phyloP scores from a whole-genome alignment of 2,329 filamentous ascomycete genomes.

The Parafenestella ontariensis region DNA sequence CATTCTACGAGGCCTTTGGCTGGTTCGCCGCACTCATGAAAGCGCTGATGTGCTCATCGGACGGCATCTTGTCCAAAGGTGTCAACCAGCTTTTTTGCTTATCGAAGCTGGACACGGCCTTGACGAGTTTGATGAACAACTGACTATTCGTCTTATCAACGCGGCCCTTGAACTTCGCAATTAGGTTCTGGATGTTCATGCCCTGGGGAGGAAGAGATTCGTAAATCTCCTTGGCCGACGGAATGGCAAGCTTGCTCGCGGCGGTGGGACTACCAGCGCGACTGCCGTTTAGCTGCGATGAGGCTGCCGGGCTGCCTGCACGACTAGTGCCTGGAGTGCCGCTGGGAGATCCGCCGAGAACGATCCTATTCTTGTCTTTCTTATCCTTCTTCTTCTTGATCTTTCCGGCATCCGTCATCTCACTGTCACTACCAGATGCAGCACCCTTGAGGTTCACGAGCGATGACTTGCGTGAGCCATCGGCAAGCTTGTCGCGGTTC shows the following conservation, averaged over 20 bases:
- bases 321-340: constrained; percentile 69
- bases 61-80: constrained; percentile 40
- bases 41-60: constrained; percentile 35
- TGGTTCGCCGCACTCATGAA: constrained; percentile 22
- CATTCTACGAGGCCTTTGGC: constrained; percentile 14
- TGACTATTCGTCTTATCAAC: constrained; percentile 46
- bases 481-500: constrained; percentile 37
- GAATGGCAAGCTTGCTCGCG: constrained; percentile 37
- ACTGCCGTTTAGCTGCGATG: constrained; percentile 34
- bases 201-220: constrained; percentile 54
- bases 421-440: constrained; percentile 74
- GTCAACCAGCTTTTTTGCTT: constrained; percentile 37
- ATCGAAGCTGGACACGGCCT: constrained; percentile 45
- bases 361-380: constrained; percentile 65
- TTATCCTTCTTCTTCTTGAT: constrained; percentile 64
- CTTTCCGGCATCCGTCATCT: constrained; percentile 71
- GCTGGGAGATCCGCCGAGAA: constrained; percentile 61
- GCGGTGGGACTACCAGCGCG: constrained; percentile 38
- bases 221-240: constrained; percentile 54
- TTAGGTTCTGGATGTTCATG: constrained; percentile 52
- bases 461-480: constrained; percentile 35
- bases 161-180: constrained; percentile 51
- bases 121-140: constrained; percentile 55
- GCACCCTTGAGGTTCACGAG: constrained; percentile 49
- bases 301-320: constrained; percentile 50